phyloP scores from a whole-genome alignment of 108 stramenopile genomes.

The Skeletonema menzelii region DNA sequence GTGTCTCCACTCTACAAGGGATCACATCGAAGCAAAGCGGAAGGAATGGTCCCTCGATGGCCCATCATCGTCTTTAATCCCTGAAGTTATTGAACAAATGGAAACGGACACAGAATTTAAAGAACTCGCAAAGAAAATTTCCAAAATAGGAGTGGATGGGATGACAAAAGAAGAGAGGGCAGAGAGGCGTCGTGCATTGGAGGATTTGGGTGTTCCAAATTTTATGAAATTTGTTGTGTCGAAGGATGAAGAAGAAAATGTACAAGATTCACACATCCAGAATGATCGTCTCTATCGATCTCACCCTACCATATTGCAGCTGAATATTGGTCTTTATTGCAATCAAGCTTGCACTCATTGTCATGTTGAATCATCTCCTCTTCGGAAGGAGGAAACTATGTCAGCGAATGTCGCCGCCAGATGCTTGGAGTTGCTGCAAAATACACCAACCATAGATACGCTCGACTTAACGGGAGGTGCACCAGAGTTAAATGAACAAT shows the following conservation, averaged over 20 bases:
- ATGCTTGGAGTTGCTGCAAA: conserved; percentile 79
- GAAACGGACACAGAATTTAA: conserved; percentile 74
- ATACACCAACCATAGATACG: conserved; percentile 81
- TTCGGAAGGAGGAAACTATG: conserved; percentile 88
- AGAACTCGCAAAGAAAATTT: conserved; percentile 52
- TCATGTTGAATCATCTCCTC: conserved; percentile 95
- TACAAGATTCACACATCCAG: conserved; percentile 1
- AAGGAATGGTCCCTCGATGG: conserved; percentile 25
- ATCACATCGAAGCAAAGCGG: conserved; percentile 17
- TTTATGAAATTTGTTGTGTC: conserved; percentile 75
- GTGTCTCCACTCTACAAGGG: conserved; percentile 13
- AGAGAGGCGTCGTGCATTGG: conserved; percentile 84
- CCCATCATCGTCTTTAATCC: conserved; percentile 51
- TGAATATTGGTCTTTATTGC: conserved; percentile 98
- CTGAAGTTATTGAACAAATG: conserved; percentile 68
- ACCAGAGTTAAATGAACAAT: conserved; percentile 91
- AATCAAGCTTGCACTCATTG: conserved; percentile 95
- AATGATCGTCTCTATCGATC: conserved; percentile 26
- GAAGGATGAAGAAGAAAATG: conserved; percentile 16
- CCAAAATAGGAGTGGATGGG: conserved; percentile 58
- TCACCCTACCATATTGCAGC: conserved; percentile 77
- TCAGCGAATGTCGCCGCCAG: conserved; percentile 84
- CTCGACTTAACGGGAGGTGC: conserved; percentile 97
- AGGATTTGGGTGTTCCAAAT: conserved; percentile 77
- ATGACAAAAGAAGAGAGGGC: conserved; percentile 85